These are phyloP conservation scores for Poa annua DNA, from an alignment of 176 grass and related monocot genomes.

Conservation along the genomic window DNA sequence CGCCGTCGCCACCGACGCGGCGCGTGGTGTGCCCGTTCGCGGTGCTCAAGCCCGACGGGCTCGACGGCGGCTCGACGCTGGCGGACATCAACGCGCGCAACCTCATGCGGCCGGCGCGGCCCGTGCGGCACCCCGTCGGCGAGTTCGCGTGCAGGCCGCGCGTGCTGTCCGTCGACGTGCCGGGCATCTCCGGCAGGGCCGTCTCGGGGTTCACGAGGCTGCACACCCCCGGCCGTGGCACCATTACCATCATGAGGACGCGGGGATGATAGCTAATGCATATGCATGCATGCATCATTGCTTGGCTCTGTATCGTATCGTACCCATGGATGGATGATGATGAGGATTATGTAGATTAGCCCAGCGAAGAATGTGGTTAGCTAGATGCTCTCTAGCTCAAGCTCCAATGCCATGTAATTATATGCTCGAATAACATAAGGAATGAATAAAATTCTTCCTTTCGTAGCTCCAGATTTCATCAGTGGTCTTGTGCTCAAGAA, in stretches of 20 bases:
- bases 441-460: constrained; percentile 37
- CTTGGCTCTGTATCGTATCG: neutral
- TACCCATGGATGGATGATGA: constrained; percentile 3
- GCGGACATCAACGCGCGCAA: constrained; percentile 91
- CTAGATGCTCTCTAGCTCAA: constrained; percentile 13
- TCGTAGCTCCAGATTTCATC: neutral
- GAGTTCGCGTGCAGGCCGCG: constrained; percentile 78
- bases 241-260: constrained; percentile 95
- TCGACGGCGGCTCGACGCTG: constrained; percentile 84
- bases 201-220: constrained; percentile 80
- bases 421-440: constrained; percentile 26
- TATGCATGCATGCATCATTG: constrained; percentile 3
- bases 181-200: constrained; percentile 78
- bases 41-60: constrained; percentile 83
- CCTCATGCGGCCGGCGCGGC: constrained; percentile 68
- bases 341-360: constrained; percentile 14
- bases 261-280: constrained; percentile 55
- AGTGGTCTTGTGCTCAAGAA: neutral
- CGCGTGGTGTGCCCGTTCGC: constrained; percentile 75
- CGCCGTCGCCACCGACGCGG: neutral
- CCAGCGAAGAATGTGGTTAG: neutral
- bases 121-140: constrained; percentile 91
- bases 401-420: constrained; percentile 61
- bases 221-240: constrained; percentile 79
- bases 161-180: constrained; percentile 54